These are phyloP conservation scores for Rhynchosporium agropyri DNA, from an alignment of 2,329 filamentous ascomycete genomes.

Conservation along the genomic window DNA sequence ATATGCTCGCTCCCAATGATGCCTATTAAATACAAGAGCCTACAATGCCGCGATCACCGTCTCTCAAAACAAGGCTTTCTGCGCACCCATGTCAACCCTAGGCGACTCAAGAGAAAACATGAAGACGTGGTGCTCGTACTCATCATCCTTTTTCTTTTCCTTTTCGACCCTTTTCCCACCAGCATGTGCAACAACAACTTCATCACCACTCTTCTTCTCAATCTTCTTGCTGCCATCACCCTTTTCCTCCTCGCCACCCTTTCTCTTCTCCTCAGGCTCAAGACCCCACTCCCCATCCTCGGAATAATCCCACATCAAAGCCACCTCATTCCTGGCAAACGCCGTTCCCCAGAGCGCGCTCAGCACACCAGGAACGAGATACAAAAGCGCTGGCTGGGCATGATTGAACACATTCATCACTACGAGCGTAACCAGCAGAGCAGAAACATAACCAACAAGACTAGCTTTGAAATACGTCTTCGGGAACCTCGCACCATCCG, in stretches of 20 bases:
- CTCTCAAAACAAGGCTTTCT: conserved; percentile 12
- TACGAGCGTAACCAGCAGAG: conserved; percentile 74
- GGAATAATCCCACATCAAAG: conserved; percentile 78
- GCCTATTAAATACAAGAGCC: neutral
- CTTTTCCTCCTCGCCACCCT: conserved; percentile 25
- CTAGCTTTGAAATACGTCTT: conserved; percentile 86
- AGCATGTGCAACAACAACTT: neutral
- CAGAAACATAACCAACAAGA: conserved; percentile 73
- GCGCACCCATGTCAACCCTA: conserved; percentile 19
- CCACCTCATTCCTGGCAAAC: conserved; percentile 68
- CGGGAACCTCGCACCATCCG: conserved; percentile 56
- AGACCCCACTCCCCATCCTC: conserved; percentile 65
- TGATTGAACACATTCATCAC: conserved; percentile 79
- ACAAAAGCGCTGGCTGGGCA: conserved; percentile 87
- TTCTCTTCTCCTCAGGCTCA: conserved; percentile 19
- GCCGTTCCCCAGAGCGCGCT: conserved; percentile 76
- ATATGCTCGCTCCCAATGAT: conserved; percentile 12
- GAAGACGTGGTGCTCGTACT: conserved; percentile 37
- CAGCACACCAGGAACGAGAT: conserved; percentile 86
- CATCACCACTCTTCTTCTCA: conserved; percentile 3
- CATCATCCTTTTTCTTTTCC: conserved; percentile 24
- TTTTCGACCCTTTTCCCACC: conserved; percentile 17
- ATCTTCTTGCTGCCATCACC: conserved; percentile 11
- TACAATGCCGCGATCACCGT: neutral
- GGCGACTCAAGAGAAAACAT: conserved; percentile 39